Percentiles rank a stretch among this genome's conserved stretches.
Conservation (phyloP, 2,329 filamentous ascomycete genomes). For the Bipolaris zeicola region DNA sequence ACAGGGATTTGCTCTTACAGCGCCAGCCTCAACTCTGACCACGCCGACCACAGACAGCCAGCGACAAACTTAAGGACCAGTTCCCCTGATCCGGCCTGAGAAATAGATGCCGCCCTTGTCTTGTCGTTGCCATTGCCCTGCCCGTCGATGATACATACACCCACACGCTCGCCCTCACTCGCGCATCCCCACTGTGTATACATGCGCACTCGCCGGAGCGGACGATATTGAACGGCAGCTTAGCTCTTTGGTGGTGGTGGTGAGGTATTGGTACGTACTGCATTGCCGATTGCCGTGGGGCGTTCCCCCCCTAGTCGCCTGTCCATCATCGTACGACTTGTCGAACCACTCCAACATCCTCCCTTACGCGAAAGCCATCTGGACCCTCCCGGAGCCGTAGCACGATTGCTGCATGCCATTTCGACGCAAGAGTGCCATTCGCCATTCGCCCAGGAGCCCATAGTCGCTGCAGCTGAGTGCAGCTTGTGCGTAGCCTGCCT, state of each 20-base stretch:
- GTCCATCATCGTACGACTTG: conserved; percentile 16
- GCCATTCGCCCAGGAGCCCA: background rate
- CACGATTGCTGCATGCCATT: conserved; percentile 9
- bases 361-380: conserved; percentile 10
- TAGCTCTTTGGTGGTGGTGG: background rate
- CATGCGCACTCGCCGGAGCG: background rate
- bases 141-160: background rate
- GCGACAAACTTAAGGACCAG: background rate
- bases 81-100: background rate
- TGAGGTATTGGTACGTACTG: background rate
- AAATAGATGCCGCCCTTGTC: no score
- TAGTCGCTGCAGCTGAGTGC: conserved; percentile 3
- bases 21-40: background rate
- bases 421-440: background rate
- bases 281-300: background rate
- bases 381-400: conserved; percentile 11
- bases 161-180: background rate
- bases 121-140: background rate
- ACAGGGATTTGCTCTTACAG: conserved; percentile 3
- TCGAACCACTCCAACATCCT: conserved; percentile 13
- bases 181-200: background rate
- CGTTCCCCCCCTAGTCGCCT: conserved; percentile 6
- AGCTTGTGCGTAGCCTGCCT: conserved; percentile 1
- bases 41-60: background rate
- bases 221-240: background rate